Evolutionary conservation across 352 stramenopile genomes (phyloP), one percentile per base, ranked within the genome.

Genomic region (Pythium folliculosum): DNA sequence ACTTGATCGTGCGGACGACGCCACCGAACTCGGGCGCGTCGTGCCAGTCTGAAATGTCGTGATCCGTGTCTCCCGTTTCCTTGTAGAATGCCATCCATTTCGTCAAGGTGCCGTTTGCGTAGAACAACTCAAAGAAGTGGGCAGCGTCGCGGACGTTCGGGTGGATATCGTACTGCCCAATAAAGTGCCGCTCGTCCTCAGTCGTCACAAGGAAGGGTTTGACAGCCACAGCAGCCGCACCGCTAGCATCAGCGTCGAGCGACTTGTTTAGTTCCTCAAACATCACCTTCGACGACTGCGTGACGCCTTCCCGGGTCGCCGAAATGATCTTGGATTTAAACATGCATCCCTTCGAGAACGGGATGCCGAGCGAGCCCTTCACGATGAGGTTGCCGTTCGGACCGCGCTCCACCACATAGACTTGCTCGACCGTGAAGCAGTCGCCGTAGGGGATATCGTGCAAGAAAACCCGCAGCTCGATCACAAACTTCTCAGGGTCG

Each of bases 281-380:
- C 57, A 79, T 77, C 30, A 90, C 65, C 23, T 76, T 80, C 4
- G 74, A 79, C 10, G 82, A 90, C 44, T 78, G 80, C 30, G 25
- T 65, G 54, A 90, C 79, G 23, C 81, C 80, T 50, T 90, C 84
- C 14, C 77, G 71, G 38, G 85, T 95, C 16, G 86, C 81, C 0
- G 85, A 91, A 43, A 95, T 92, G 58, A 95, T 95, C 73, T 94
- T 95, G 37, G 84, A 93, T 71, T 95, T 95, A 67, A 94, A 95
- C 84, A 95, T 92, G 60, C 87, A 95, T 5, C 87, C 87, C 53
- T 93, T 95, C 8, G 87, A 94, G 60, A 95, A 95, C 40, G 87
- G 87, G 55, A 95, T 90, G 14, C 80, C 87, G 17, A 95, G 44
- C 38, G 86, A 92, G 13, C 86, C 72, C 40, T 90, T 87, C 21